phyloP scores from a whole-genome alignment of 2,329 filamentous ascomycete genomes.

The Colletotrichum gloeosporioides region DNA sequence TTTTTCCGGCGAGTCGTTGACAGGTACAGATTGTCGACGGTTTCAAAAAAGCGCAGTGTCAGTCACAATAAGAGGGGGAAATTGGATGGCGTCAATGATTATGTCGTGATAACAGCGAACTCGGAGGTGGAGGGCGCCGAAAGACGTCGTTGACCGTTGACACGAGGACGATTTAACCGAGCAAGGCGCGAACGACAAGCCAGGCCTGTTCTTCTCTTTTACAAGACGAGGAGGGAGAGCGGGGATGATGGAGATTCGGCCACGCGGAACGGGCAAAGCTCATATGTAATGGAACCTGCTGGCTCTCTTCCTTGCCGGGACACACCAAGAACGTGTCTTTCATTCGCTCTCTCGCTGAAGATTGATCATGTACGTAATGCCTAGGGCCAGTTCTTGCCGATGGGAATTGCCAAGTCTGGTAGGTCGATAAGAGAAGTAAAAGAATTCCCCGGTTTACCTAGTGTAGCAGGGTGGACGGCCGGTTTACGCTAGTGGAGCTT shows the following conservation, averaged over 20 bases:
- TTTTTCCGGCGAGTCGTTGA: not conserved
- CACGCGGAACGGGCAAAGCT: not conserved
- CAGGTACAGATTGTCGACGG: not conserved
- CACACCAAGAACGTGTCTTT: not conserved
- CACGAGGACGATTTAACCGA: not conserved
- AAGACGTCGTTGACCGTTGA: not conserved
- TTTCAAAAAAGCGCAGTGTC: not conserved
- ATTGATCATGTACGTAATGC: slow-evolving; percentile 7
- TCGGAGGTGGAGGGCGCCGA: not conserved
- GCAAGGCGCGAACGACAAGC: not conserved
- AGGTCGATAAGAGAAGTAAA: slow-evolving; percentile 8
- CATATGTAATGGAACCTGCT: not conserved
- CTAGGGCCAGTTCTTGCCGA: not conserved
- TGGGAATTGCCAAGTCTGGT: slow-evolving; percentile 1
- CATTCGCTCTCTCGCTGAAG: not conserved
- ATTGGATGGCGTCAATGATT: not conserved
- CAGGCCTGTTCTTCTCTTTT: not conserved
- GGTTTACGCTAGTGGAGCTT: slow-evolving; percentile 4
- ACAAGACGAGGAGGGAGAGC: not conserved
- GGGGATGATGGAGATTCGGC: not conserved
- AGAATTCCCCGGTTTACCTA: not conserved
- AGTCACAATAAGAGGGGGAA: not conserved
- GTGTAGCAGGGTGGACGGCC: not conserved
- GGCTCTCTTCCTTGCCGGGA: not conserved
- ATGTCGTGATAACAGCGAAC: not conserved